Evolutionary conservation across 306 rosid species (phyloP).

Genomic region (Astragalus glycyphyllos): DNA sequence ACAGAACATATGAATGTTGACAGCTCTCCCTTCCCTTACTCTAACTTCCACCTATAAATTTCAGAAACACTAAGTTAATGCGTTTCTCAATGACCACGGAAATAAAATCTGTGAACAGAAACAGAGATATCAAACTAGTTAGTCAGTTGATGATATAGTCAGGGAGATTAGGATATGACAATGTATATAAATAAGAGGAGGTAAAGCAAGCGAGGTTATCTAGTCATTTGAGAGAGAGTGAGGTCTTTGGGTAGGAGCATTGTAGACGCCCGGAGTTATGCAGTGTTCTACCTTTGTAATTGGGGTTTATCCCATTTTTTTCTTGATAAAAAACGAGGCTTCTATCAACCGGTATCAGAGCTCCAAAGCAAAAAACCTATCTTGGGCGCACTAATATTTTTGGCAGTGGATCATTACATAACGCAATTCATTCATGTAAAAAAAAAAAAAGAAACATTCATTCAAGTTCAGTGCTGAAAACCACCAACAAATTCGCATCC

Average conservation of each 20-base stretch:
- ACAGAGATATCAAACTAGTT: neutral
- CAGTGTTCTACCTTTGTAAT: neutral
- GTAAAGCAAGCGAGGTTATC: neutral
- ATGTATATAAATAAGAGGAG: neutral
- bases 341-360: neutral
- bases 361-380: neutral
- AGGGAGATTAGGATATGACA: neutral
- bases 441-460: constrained; percentile 2
- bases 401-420: neutral
- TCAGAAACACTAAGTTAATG: constrained; percentile 36
- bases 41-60: constrained; percentile 81
- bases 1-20: constrained; percentile 97
- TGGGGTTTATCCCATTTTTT: neutral
- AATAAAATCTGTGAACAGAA: constrained; percentile 15
- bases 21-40: constrained; percentile 90
- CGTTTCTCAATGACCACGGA: constrained; percentile 28
- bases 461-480: constrained; percentile 8
- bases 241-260: neutral
- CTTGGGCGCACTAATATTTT: too few relatives aligned
- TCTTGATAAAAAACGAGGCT: too few relatives aligned
- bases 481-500: constrained; percentile 32
- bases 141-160: neutral
- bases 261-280: neutral
- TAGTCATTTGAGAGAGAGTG: neutral
- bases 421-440: constrained; percentile 12